Percentiles rank a stretch among this genome's conserved stretches.
phyloP scores from a whole-genome alignment of 257 asterid genomes.

The Datura wrightii region DNA sequence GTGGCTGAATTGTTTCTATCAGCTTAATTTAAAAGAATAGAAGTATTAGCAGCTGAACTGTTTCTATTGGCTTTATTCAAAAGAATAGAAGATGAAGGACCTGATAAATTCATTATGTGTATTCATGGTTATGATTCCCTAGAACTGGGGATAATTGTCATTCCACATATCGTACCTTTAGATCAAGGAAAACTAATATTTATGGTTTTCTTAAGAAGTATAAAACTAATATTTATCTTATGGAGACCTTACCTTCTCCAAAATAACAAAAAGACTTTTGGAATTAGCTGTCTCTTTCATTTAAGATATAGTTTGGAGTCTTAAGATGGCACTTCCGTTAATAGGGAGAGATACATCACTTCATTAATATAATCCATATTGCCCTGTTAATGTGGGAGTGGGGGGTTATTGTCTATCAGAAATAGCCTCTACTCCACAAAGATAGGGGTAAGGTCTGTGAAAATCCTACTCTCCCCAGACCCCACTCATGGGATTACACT shows the following conservation, averaged over 20 bases:
- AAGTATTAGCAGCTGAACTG: not conserved
- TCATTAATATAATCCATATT: constrained; percentile 12
- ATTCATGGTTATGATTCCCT: not conserved
- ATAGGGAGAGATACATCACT: not conserved
- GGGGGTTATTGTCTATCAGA: not conserved
- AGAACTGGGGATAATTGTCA: not conserved
- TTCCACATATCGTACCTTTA: not conserved
- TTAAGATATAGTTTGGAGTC: not conserved
- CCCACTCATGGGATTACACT: no score
- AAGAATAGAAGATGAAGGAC: not conserved
- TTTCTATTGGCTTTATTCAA: not conserved
- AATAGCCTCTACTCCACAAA: no score
- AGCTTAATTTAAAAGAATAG: not conserved
- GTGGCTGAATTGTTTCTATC: not conserved
- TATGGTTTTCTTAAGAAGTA: not conserved
- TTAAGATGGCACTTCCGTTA: not conserved
- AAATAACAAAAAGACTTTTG: not conserved
- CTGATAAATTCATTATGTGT: not conserved
- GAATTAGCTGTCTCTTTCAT: not conserved
- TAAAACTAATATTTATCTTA: not conserved
- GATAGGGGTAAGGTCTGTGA: no score
- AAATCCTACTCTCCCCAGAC: no score
- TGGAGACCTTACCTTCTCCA: not conserved
- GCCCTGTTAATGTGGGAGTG: not conserved
- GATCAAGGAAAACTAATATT: not conserved